phyloP scores from a whole-genome alignment of 371 early-diverging fungal genomes.

The Mortierella sp. region DNA sequence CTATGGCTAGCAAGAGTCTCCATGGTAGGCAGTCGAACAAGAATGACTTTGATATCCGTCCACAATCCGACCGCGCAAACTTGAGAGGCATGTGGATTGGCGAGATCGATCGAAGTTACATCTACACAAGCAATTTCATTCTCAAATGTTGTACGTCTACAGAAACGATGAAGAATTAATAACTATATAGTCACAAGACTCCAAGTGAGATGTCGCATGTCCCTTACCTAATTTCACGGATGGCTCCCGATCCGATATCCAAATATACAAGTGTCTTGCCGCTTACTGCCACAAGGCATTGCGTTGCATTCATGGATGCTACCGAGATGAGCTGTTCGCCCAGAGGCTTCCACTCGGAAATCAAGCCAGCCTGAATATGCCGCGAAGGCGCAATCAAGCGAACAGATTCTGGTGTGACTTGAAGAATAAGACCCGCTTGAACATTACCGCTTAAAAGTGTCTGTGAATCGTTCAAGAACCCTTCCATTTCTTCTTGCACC shows the following conservation, averaged over 20 bases:
- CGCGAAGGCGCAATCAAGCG: slow-evolving; percentile 60
- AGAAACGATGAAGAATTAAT: neutral
- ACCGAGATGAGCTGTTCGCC: slow-evolving; percentile 60
- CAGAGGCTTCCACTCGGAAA: slow-evolving; percentile 69
- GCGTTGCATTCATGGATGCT: slow-evolving; percentile 64
- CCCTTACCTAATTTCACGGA: slow-evolving; percentile 63
- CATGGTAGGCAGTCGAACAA: slow-evolving; percentile 74
- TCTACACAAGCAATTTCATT: slow-evolving; percentile 84
- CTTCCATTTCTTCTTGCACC: slow-evolving; percentile 59
- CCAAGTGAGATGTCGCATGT: no score
- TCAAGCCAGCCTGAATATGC: slow-evolving; percentile 46
- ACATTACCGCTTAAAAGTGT: slow-evolving; percentile 61
- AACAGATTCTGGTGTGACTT: slow-evolving; percentile 71
- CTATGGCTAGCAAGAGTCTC: slow-evolving; percentile 62
- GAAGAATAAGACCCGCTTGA: slow-evolving; percentile 44
- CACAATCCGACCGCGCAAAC: slow-evolving; percentile 84
- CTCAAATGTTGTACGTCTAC: slow-evolving; percentile 62
- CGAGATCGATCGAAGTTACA: slow-evolving; percentile 66
- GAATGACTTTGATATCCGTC: slow-evolving; percentile 74
- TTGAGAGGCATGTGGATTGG: slow-evolving; percentile 46
- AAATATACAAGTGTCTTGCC: slow-evolving; percentile 69
- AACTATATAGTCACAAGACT: no score
- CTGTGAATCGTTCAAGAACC: slow-evolving; percentile 61
- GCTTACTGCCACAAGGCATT: slow-evolving; percentile 71
- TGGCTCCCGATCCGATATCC: slow-evolving; percentile 58